These are phyloP conservation scores for Solanum corneliomulleri DNA, from an alignment of 257 asterid genomes.

Conservation along the genomic window DNA sequence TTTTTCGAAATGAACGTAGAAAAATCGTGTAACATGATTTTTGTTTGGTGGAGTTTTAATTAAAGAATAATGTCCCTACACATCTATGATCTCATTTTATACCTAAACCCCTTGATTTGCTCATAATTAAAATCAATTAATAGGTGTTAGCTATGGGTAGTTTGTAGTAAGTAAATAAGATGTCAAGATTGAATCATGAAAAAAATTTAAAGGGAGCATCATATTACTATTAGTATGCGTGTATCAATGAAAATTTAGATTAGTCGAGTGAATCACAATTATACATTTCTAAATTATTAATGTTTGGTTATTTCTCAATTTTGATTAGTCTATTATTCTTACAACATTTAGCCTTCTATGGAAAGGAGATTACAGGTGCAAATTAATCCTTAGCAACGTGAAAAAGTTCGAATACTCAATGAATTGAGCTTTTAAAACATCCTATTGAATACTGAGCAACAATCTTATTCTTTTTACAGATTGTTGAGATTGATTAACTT, in stretches of 20 bases:
- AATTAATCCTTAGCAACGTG: too few species aligned
- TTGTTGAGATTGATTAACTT: not conserved
- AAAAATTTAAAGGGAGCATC: too few species aligned
- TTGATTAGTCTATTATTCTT: not conserved
- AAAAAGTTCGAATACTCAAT: too few species aligned
- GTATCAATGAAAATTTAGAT: not conserved
- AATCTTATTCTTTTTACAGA: not conserved
- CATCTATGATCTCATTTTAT: not conserved
- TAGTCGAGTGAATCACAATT: not conserved
- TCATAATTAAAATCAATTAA: not conserved
- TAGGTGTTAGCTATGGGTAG: not conserved
- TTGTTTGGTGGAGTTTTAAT: not conserved
- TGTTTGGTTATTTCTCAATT: not conserved
- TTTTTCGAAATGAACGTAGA: not conserved
- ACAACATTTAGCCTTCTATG: not conserved
- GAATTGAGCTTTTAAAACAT: too few species aligned
- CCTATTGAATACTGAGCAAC: too few species aligned
- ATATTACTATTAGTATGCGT: too few species aligned
- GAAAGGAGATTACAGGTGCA: not conserved
- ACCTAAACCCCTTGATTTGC: not conserved
- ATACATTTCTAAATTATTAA: not conserved
- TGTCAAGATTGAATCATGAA: too few species aligned
- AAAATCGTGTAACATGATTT: not conserved
- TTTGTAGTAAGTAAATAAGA: not conserved
- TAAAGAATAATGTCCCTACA: not conserved